Base-by-base conservation (phyloP, 2,329 filamentous ascomycete species). In the Phoma herbarum region DNA sequence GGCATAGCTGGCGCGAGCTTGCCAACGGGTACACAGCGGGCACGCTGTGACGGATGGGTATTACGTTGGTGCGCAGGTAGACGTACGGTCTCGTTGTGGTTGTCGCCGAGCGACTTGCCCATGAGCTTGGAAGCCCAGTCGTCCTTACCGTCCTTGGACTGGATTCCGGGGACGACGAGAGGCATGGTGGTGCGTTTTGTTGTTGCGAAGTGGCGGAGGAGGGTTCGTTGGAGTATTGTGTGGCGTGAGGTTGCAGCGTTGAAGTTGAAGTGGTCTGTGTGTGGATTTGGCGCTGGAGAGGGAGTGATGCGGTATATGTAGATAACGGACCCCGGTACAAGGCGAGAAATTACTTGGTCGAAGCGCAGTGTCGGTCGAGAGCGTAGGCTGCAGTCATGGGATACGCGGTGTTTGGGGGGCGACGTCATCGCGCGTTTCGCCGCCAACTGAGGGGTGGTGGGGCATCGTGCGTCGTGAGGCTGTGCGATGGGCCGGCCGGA, bases 51-150 rank as follows among this genome's bases (percentile, higher is more conserved):
- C 9, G 18, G n/a, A 5, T 12, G 14, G 11, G 43, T 35, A 41
- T 10, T n/a, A n/a, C n/a, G n/a, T n/a, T n/a, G n/a, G n/a, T n/a
- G n/a, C n/a, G n/a, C n/a, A n/a, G 29, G 45, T 11, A 37, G 11
- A 69, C 73, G 20, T 69, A 82, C 81, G 20, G 77, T 77, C 61
- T 82, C 78, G 58, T 82, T 75, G 39, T 76, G 77, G 26, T 59
- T 54, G 14, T 84, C 81, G 12, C 82, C 82, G 35, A 84, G 69
- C 71, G 82, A 83, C 80, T 84, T 84, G 64, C 82, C 82, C 68
- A 80, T 77, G 22, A 84, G 75, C 75, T 83, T 78, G 65, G 73
- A 77, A 70, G 74, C 72, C 82, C 82, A 84, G 54, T 82, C 74
- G 53, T 75, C 70, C 58, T 64, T 65, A 51, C 71, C 72, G 22